Conservation (phyloP, 2,329 filamentous ascomycete genomes). For the Aspergillus fumigatiaffinis region DNA sequence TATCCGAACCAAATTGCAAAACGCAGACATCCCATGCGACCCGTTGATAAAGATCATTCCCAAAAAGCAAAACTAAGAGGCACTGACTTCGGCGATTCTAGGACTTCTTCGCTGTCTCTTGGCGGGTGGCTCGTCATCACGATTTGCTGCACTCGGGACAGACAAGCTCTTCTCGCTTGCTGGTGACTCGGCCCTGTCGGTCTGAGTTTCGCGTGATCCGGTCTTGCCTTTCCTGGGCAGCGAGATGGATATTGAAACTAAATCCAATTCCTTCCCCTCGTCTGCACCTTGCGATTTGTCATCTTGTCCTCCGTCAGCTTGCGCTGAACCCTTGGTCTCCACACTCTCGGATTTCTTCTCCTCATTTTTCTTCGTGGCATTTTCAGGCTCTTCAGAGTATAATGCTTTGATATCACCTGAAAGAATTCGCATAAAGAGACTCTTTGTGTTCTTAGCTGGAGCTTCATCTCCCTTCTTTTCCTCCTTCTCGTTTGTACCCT, state of each 20-base stretch:
- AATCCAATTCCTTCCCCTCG: slow-evolving; percentile 17
- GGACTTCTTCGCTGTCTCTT: slow-evolving; percentile 33
- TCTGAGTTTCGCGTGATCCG: background rate
- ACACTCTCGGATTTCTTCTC: slow-evolving; percentile 6
- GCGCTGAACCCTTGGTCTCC: slow-evolving; percentile 4
- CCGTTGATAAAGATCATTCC: background rate
- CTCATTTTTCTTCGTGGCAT: slow-evolving; percentile 1
- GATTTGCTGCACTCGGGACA: slow-evolving; percentile 16
- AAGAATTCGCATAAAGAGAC: slow-evolving; percentile 26
- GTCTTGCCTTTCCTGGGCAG: slow-evolving; percentile 19
- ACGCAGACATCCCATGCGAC: background rate
- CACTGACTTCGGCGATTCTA: slow-evolving; percentile 8
- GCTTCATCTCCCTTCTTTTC: slow-evolving; percentile 40
- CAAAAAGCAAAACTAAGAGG: background rate
- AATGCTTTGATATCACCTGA: slow-evolving; percentile 20
- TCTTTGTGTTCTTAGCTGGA: background rate
- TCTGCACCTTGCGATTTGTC: slow-evolving; percentile 7
- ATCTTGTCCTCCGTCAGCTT: background rate
- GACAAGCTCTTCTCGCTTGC: slow-evolving; percentile 16
- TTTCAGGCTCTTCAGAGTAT: background rate
- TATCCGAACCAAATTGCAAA: background rate
- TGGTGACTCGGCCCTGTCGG: background rate
- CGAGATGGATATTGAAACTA: slow-evolving; percentile 33
- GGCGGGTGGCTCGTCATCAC: slow-evolving; percentile 29
- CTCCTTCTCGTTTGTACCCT: slow-evolving; percentile 4